These are phyloP conservation scores for Lecanoromycetidae sp. DNA, from an alignment of 2,329 filamentous ascomycete genomes.

Conservation along the genomic window DNA sequence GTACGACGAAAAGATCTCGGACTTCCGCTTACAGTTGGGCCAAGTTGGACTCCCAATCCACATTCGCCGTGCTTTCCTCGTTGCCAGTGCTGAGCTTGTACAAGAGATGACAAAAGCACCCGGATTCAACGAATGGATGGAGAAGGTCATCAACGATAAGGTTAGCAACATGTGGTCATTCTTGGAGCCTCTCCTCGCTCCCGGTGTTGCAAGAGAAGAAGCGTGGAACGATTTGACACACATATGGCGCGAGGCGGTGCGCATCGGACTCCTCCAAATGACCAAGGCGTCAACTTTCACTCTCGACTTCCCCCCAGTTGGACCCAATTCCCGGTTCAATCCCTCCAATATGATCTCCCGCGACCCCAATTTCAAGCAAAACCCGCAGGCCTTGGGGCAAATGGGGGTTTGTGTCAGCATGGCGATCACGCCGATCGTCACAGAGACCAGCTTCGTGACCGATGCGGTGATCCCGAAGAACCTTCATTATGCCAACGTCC, in stretches of 20 bases:
- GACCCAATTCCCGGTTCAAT: slow-evolving; percentile 20
- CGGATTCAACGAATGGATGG: slow-evolving; percentile 21
- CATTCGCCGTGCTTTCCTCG: neutral
- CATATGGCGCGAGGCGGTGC: slow-evolving; percentile 24
- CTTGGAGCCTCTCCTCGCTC: slow-evolving; percentile 20
- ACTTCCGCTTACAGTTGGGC: slow-evolving; percentile 1
- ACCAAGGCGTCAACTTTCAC: slow-evolving; percentile 22
- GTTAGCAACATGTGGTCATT: slow-evolving; percentile 19
- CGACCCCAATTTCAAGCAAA: slow-evolving; percentile 18
- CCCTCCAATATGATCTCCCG: slow-evolving; percentile 21
- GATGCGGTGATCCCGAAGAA: slow-evolving; percentile 11
- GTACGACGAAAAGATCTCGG: slow-evolving; percentile 19
- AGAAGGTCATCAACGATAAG: slow-evolving; percentile 18
- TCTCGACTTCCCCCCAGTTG: slow-evolving; percentile 20
- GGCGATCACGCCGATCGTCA: slow-evolving; percentile 20
- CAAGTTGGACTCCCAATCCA: slow-evolving; percentile 4
- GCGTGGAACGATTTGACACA: slow-evolving; percentile 19
- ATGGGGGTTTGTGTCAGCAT: slow-evolving; percentile 19
- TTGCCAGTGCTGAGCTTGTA: neutral
- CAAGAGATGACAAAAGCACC: slow-evolving; percentile 12
- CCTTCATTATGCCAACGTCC: slow-evolving; percentile 19
- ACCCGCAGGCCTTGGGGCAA: slow-evolving; percentile 14
- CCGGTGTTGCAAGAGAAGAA: neutral
- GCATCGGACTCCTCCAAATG: slow-evolving; percentile 23
- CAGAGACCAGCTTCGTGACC: slow-evolving; percentile 18